Base-by-base conservation (phyloP, 345 rosid genomes). In the Chamaenerion angustifolium region DNA sequence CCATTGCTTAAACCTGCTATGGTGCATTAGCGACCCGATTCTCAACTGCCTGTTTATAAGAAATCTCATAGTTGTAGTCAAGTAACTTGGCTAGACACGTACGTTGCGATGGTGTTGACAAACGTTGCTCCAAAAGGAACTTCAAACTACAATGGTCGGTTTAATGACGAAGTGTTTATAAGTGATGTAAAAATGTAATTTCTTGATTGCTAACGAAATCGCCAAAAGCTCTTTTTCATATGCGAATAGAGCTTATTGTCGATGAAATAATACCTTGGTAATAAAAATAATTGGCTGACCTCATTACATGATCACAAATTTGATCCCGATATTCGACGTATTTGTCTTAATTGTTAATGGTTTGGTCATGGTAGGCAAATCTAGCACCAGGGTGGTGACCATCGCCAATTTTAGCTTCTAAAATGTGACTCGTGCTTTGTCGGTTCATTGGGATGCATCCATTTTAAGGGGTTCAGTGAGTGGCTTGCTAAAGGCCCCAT, bases 171-270 rank as follows among this genome's bases (percentile, higher is more conserved):
- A 46, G 9, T 16, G 18, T 10, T 16, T n/a, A 46, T 11, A 10
- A 11, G 9, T 12, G 10, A 48, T 5, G 11, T 48, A 48, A 48
- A 16, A 35, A 6, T 16, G 18, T 35, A 2, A 48, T 18, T 48
- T 17, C 6, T 18, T 48, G 5, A 48, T n/a, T 4, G 52, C 52
- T 5, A 48, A 48, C 11, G 21, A 13, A 25, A 48, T 48, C 3
- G 52, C 35, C 3, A 48, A 10, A 8, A 48, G 35, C 1, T 48
- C 52, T 18, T 19, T 48, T 6, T 48, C 52, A 48, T 48, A 48
- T 1, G 35, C n/a, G 6, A 35, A 48, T 8, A 48, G 35, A 17
- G 11, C 31, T 25, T 16, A 13, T 5, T 48, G 52, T 14, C 10
- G 10, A 10, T 2, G 10, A 2, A 13, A 18, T 6, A 48, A 4